phyloP scores from a whole-genome alignment of 257 asterid species.

The Solanum ossicruentum region DNA sequence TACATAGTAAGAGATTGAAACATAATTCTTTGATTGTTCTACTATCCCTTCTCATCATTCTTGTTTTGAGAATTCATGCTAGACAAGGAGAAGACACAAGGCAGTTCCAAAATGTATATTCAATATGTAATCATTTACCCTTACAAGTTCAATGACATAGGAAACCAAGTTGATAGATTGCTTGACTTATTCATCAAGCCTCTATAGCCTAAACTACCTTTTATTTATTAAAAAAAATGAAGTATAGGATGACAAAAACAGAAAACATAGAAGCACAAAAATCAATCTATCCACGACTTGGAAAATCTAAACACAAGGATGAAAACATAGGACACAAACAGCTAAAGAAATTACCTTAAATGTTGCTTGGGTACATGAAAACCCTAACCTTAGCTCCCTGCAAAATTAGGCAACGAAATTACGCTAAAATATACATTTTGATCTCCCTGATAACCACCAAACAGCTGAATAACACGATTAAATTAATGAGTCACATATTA shows the following conservation, averaged over 20 bases:
- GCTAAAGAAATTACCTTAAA: constrained; percentile 18
- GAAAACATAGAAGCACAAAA: not conserved
- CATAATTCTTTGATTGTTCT: not conserved
- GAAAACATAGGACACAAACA: not conserved
- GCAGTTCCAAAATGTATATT: not conserved
- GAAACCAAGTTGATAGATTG: not conserved
- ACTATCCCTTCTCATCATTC: not conserved
- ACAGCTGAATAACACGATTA: not conserved
- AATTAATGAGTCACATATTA: not conserved
- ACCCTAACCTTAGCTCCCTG: constrained; percentile 54
- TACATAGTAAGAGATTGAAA: not conserved
- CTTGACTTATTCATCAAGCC: not conserved
- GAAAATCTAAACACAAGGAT: not conserved
- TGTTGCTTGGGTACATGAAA: constrained; percentile 58
- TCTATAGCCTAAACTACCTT: not conserved
- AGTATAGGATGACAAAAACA: not conserved
- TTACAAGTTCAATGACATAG: not conserved
- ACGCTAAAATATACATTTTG: not conserved
- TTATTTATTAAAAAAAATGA: not conserved
- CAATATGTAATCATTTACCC: not conserved
- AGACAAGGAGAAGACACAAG: not conserved
- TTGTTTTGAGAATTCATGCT: not conserved
- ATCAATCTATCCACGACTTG: not conserved
- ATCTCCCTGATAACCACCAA: not conserved
- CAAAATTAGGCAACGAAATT: not conserved